phyloP scores from a whole-genome alignment of 306 rosid species.

The Carpinus fangiana region DNA sequence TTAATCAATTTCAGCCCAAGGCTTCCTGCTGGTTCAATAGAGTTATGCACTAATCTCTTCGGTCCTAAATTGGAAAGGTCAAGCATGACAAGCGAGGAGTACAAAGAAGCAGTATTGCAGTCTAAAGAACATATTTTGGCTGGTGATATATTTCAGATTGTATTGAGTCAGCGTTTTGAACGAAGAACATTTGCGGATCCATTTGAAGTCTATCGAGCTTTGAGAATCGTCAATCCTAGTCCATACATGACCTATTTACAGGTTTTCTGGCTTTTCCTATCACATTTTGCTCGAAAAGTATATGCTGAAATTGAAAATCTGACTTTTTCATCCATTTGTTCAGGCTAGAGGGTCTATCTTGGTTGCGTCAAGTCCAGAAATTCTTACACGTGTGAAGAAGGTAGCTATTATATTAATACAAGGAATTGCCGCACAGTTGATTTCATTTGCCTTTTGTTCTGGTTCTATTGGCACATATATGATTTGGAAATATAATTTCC shows the following conservation, averaged over 20 bases:
- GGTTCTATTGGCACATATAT: neutral
- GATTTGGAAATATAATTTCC: neutral
- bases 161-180: constrained; percentile 91
- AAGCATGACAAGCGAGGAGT: constrained; percentile 78
- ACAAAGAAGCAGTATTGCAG: constrained; percentile 77
- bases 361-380: constrained; percentile 99
- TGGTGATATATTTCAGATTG: constrained; percentile 96
- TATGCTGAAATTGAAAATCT: constrained; percentile 16
- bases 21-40: constrained; percentile 87
- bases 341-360: constrained; percentile 96
- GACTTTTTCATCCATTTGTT: constrained; percentile 10
- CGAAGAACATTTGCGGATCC: constrained; percentile 98
- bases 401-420: constrained; percentile 33
- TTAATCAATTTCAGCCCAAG: constrained; percentile 69
- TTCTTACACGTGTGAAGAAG: constrained; percentile 92
- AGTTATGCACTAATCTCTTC: constrained; percentile 57
- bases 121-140: constrained; percentile 93
- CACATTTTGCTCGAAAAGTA: neutral
- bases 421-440: constrained; percentile 2
- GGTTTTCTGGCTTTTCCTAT: constrained; percentile 43
- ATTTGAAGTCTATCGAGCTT: constrained; percentile 88
- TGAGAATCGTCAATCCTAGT: constrained; percentile 94
- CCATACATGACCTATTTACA: constrained; percentile 97
- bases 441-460: neutral
- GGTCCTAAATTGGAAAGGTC: constrained; percentile 76